Evolutionary conservation across 441 rosid species (phyloP).

Genomic region (Populus hybrid): DNA sequence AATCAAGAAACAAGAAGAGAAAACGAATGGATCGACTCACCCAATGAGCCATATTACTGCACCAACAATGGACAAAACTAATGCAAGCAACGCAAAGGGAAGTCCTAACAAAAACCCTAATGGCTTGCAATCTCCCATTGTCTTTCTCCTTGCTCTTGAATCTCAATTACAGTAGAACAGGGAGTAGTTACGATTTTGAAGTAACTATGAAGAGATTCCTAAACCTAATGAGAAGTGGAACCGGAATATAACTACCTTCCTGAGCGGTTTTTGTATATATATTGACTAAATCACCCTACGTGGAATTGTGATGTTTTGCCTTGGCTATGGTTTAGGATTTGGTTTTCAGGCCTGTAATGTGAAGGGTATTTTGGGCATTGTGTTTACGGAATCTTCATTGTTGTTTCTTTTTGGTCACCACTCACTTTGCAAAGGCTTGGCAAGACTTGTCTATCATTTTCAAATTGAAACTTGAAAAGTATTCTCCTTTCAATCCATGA

Average conservation of each 20-base stretch:
- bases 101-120: conserved; percentile 78
- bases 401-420: neutral
- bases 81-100: conserved; percentile 73
- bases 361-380: conserved; percentile 11
- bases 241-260: conserved; percentile 16
- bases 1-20: neutral
- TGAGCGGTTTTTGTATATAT: neutral
- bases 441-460: neutral
- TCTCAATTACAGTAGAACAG: neutral
- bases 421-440: neutral
- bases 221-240: neutral
- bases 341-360: neutral
- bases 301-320: neutral
- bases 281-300: conserved; percentile 11
- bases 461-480: neutral
- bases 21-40: conserved; percentile 25
- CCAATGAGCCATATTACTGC: conserved; percentile 78
- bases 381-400: conserved; percentile 6
- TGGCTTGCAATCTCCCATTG: conserved; percentile 73
- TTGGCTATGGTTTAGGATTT: neutral
- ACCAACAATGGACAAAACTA: conserved; percentile 60
- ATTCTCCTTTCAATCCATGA: too few relatives aligned
- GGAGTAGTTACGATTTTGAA: neutral
- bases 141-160: neutral
- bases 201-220: neutral